Base-by-base conservation (phyloP, 2,329 filamentous ascomycete genomes). In the Rugonectria rugulosa region DNA sequence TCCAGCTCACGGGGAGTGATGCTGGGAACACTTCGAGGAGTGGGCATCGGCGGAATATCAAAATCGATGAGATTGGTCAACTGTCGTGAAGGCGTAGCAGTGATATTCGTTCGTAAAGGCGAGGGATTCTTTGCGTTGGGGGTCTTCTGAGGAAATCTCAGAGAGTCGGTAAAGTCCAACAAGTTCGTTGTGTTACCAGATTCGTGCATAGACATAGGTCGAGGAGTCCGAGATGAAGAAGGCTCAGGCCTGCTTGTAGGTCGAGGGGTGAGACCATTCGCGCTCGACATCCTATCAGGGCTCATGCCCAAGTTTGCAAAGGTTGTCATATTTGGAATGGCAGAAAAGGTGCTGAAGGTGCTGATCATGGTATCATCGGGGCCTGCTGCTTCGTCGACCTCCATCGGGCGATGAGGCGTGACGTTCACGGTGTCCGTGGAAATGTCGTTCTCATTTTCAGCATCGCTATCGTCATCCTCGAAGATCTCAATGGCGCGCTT, bases 1-100 rank as follows among this genome's bases (percentile, higher is more conserved):
- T 99, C 95, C 3, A 98, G 81, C 75, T 99, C 95, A 27, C 95
- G 87, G 2, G 95, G 91, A 2, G 93, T 97, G 64, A 98, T 89
- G 8, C 89, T 91, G 1, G 95, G 95, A 31, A 98, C 85, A 51
- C 92, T 97, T 59, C 94, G 88, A 12, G 95, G 95, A 1, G 95
- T 98, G 2, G 94, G 92, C 64, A 92, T 87, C 1, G 94, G 92
- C n/a, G 93, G 92, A 9, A 98, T 89, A 67, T 98, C 95, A 68
- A 88, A 81, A 61, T 84, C 81, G n/a, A 87, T 84, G 37, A 95
- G 82, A 67, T 89, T 91, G 27, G 86, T 81, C 63, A 90, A 86
- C 40, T 73, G 76, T 17, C 78, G 79, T 48, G 77, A 75, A 3
- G 84, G 83, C 1, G 84, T 85, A 6, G 72, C 73, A 12, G 67